Evolutionary conservation across 2,329 filamentous ascomycete genomes (phyloP), one percentile per base, ranked within the genome.

Genomic region (Coleophoma cylindrospora): DNA sequence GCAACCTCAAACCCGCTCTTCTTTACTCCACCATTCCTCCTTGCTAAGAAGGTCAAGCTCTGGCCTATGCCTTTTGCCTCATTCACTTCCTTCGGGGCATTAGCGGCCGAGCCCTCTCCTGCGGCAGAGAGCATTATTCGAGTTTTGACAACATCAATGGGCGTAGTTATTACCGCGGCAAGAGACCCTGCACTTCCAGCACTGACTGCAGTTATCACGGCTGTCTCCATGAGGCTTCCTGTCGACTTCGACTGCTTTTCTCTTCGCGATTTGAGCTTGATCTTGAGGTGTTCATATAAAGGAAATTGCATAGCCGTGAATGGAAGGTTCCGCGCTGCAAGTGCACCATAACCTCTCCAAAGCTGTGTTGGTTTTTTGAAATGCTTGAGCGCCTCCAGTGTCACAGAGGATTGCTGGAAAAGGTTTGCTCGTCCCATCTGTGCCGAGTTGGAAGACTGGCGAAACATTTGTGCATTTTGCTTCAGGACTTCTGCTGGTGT

Each of bases 401-500:
- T 67, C 72, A 75, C 50, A 66, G 17, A 41, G 71, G 55, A 81
- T 66, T 1, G 75, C 74, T 70, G 67, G n/a, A 79, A 59, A 0
- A 76, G 80, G 0, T 74, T 75, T n/a, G 55, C 56, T 2, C 50
- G 43, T 61, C 65, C 49, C 61, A 61, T 50, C 36, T 34, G 36
- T 37, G 56, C 14, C 54, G 62, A 33, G 62, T 43, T 27, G 34
- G 52, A 50, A 13, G 60, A 63, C 10, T 54, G 61, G 19, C 73
- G 73, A 1, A 94, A 74, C 79, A 96, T 91, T 67, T 96, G 91
- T 0, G 91, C 90, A 67, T 96, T 96, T 65, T 95, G 91, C 71
- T 96, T 96, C 55, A 96, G 81, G 8, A 95, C 89, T 66, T 96
- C 91, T 13, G 90, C 89, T 0, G 91, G 91, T 0, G 91, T 92